phyloP scores from a whole-genome alignment of 2,329 filamentous ascomycete species.

The Fusarium tuaranense region DNA sequence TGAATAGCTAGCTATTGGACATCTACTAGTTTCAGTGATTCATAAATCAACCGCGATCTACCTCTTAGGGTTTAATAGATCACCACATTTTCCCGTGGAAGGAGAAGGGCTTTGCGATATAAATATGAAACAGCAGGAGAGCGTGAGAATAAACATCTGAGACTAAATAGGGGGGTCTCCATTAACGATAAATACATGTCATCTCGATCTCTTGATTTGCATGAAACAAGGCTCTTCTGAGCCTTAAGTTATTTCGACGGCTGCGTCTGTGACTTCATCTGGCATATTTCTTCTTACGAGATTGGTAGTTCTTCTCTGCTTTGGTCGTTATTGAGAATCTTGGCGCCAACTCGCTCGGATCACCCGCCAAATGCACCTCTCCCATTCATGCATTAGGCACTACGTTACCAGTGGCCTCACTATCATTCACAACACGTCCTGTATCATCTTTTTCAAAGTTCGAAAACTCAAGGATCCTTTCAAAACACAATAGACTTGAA shows the following conservation, averaged over 20 bases:
- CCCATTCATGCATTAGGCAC: background rate
- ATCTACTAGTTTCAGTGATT: background rate
- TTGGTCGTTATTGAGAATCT: background rate
- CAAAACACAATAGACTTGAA: background rate
- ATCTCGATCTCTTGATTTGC: background rate
- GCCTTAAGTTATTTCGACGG: background rate
- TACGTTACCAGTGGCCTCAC: background rate
- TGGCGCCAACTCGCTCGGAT: background rate
- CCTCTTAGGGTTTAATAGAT: background rate
- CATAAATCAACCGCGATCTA: background rate
- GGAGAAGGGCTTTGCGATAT: background rate
- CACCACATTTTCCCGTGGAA: background rate
- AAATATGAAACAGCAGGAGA: background rate
- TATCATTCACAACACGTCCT: background rate
- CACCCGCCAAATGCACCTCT: background rate
- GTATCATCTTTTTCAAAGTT: background rate
- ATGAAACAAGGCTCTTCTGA: background rate
- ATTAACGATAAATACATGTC: background rate
- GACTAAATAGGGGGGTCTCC: background rate
- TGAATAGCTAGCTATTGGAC: background rate
- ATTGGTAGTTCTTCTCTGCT: background rate
- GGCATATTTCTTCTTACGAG: background rate
- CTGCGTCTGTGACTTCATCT: background rate
- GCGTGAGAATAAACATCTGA: background rate
- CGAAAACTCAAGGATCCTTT: background rate